Conservation (phyloP, 2,329 filamentous ascomycete genomes). For the Pyrenophora tritici-repentis region DNA sequence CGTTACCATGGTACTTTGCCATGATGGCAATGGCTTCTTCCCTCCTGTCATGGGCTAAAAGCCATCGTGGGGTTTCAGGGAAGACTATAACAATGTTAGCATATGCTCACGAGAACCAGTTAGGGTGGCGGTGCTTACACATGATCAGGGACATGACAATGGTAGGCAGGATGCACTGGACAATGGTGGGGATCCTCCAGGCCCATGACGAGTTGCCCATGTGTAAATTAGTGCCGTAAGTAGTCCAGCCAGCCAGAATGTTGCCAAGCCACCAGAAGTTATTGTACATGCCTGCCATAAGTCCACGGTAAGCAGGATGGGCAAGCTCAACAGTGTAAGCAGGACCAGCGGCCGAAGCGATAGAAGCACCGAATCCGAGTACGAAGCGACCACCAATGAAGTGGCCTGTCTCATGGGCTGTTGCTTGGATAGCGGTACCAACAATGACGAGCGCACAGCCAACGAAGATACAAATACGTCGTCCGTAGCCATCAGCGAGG, state of each 20-base stretch:
- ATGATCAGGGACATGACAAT: slow-evolving; percentile 56
- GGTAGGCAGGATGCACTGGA: slow-evolving; percentile 36
- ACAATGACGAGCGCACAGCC: slow-evolving; percentile 59
- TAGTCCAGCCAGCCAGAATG: slow-evolving; percentile 60
- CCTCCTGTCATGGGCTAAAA: slow-evolving; percentile 59
- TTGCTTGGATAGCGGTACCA: slow-evolving; percentile 57
- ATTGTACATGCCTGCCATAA: slow-evolving; percentile 63
- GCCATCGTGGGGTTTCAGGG: slow-evolving; percentile 22
- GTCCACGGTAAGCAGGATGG: slow-evolving; percentile 65
- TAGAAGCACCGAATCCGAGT: slow-evolving; percentile 56
- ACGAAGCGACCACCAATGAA: slow-evolving; percentile 58
- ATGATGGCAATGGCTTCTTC: slow-evolving; percentile 64
- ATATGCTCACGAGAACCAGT: not conserved
- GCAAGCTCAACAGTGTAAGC: slow-evolving; percentile 65
- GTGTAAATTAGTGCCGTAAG: slow-evolving; percentile 46
- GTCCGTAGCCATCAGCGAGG: slow-evolving; percentile 52
- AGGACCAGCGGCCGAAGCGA: slow-evolving; percentile 62
- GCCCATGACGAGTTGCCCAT: slow-evolving; percentile 52
- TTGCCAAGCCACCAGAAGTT: slow-evolving; percentile 55
- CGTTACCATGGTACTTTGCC: slow-evolving; percentile 62
- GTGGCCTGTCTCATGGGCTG: slow-evolving; percentile 54
- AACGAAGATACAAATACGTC: slow-evolving; percentile 61
- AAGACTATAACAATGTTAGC: slow-evolving; percentile 7
- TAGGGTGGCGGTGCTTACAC: slow-evolving; percentile 20
- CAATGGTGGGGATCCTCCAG: slow-evolving; percentile 56